phyloP scores from a whole-genome alignment of 1,139 yeast species.

The Geotrichum reessii region DNA sequence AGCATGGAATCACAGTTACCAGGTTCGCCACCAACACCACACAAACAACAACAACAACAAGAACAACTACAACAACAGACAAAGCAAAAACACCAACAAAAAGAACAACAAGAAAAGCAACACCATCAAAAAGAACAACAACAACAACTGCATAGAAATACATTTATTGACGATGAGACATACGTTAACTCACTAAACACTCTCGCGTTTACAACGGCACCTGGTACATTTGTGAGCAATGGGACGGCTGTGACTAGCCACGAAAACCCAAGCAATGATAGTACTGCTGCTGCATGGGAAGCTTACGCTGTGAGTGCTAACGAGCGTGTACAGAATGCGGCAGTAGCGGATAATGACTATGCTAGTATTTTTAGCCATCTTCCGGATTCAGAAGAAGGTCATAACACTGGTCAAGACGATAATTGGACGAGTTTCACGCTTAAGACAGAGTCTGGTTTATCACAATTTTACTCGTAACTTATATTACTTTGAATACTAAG shows the following conservation, averaged over 20 bases:
- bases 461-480: neutral
- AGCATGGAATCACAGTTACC: neutral
- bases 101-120: neutral
- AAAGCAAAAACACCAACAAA: neutral
- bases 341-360: neutral
- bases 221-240: neutral
- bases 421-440: neutral
- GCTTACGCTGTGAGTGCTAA: neutral
- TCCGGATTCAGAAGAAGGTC: neutral
- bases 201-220: neutral
- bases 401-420: neutral
- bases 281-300: neutral
- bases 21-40: neutral
- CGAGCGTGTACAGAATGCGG: neutral
- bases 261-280: neutral
- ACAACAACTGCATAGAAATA: neutral
- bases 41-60: neutral
- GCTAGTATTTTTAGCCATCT: neutral
- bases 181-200: neutral
- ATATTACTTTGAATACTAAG: neutral
- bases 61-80: neutral
- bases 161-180: neutral
- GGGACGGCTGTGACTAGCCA: neutral
- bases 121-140: neutral
- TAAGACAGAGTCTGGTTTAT: neutral